Base-by-base conservation (phyloP, 805 yeast genomes). In the Nakazawaea wyomingensis region DNA sequence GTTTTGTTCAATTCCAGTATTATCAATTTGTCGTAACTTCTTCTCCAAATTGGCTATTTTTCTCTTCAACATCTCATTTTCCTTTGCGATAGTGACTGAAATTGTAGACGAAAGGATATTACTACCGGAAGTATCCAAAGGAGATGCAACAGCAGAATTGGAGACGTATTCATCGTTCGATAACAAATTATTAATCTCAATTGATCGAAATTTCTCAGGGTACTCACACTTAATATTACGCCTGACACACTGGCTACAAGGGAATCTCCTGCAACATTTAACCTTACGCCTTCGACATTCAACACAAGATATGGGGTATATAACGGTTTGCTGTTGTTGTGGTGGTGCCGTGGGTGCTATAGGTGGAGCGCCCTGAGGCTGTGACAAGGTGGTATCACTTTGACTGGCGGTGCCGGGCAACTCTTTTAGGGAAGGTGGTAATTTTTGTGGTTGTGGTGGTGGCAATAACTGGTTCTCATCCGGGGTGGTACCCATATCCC, bases 191-290 rank as follows among this genome's bases (percentile, higher is more conserved):
- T 54, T 58, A 16, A 64, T 55, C 44, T 59, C 61, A 29, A 69
- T 70, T 29, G 73, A 71, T 42, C 78, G 54, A 46, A 72, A 72
- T 14, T 70, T 72, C 3, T 68, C 56, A 1, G 78, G 78, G 48
- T 69, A 72, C 34, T 63, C 65, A 52, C 78, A 72, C 2, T 51
- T 53, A n/a, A 66, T 55, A 6, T 56, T 55, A 39, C 70, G 56
- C 39, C 57, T 60, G 9, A 48, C 51, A 50, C 76, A 71, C 38
- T 67, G 70, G 45, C 65, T 62, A 49, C 76, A 71, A 1, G 72
- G 71, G 24, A 54, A 54, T 24, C 53, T 44, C 24, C 64, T 43
- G 41, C 59, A 64, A 48, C 66, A 63, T 45, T 61, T 62, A 45
- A 59, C 55, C 46, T 62, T 63, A 36, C 65, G 53, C 29, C 60